Evolutionary conservation across 1,284 basidiomycete species (phyloP).

Genomic region (Volvariella volvacea): DNA sequence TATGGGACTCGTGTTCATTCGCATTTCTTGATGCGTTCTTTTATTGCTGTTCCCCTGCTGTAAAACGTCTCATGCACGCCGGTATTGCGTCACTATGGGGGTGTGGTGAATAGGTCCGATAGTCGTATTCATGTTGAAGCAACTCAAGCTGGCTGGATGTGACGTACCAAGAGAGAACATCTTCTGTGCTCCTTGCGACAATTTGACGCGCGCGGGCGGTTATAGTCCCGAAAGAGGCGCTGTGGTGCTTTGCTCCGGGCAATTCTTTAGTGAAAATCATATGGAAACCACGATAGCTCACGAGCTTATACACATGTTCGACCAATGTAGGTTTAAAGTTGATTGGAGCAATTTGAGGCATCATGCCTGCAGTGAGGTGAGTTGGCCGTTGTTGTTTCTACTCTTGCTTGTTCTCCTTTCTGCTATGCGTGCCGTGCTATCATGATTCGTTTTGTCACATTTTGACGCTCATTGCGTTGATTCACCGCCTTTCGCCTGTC

Average conservation of each 20-base stretch:
- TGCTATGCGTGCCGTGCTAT: background rate
- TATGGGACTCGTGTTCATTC: no score
- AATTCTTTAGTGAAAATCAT: slow-evolving; percentile 76
- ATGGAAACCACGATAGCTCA: slow-evolving; percentile 93
- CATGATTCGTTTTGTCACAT: background rate
- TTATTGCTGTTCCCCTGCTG: no score
- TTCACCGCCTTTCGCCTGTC: slow-evolving; percentile 5
- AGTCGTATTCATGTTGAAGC: slow-evolving; percentile 85
- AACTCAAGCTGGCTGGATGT: slow-evolving; percentile 70
- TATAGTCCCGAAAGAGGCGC: slow-evolving; percentile 73
- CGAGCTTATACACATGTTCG: slow-evolving; percentile 95
- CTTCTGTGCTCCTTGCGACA: slow-evolving; percentile 77
- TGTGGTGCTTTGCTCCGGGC: slow-evolving; percentile 79
- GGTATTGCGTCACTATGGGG: no score
- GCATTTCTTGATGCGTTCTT: slow-evolving; percentile 4
- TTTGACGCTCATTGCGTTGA: slow-evolving; percentile 1
- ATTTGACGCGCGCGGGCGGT: slow-evolving; percentile 65
- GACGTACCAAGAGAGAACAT: slow-evolving; percentile 65
- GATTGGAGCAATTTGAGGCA: slow-evolving; percentile 89
- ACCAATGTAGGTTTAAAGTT: slow-evolving; percentile 91
- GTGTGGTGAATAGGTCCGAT: slow-evolving; percentile 71
- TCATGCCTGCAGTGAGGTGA: slow-evolving; percentile 93
- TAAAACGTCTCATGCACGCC: no score
- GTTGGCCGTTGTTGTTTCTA: slow-evolving; percentile 17
- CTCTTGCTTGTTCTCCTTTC: slow-evolving; percentile 2